Conservation (phyloP, 257 asterid genomes). For the Nicotiana attenuata region DNA sequence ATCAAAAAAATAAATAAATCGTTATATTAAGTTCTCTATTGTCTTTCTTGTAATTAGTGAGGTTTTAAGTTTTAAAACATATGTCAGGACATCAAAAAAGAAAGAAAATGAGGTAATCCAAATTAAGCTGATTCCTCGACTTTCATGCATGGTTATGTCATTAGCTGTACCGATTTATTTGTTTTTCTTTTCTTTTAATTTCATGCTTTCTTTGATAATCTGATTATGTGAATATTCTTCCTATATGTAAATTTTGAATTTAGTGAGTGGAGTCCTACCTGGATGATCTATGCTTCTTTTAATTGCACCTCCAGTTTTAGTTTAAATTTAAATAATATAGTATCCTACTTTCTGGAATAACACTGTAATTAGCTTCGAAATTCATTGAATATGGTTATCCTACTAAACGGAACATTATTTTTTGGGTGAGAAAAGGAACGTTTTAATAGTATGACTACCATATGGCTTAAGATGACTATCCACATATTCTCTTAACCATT, state of each 20-base stretch:
- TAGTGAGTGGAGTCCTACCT: background rate
- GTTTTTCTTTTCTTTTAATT: background rate
- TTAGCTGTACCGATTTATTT: background rate
- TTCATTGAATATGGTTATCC: background rate
- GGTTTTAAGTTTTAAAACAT: no score
- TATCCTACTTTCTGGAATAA: background rate
- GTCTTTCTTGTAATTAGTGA: no score
- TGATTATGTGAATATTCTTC: background rate
- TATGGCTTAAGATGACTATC: background rate
- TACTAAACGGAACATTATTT: background rate
- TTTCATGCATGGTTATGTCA: background rate
- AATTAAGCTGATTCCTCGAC: background rate
- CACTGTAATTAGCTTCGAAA: background rate
- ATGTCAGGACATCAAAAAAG: background rate
- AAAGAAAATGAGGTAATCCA: background rate
- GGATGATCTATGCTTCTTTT: background rate
- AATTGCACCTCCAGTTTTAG: background rate
- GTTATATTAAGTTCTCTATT: no score
- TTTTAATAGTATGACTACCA: background rate
- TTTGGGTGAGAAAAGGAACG: background rate
- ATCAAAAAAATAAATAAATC: no score
- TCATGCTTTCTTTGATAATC: background rate
- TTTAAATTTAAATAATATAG: background rate
- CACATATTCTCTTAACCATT: background rate
- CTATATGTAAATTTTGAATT: background rate